Base-by-base conservation (phyloP, 176 grass and related monocot genomes). In the Eremochloa ophiuroides region DNA sequence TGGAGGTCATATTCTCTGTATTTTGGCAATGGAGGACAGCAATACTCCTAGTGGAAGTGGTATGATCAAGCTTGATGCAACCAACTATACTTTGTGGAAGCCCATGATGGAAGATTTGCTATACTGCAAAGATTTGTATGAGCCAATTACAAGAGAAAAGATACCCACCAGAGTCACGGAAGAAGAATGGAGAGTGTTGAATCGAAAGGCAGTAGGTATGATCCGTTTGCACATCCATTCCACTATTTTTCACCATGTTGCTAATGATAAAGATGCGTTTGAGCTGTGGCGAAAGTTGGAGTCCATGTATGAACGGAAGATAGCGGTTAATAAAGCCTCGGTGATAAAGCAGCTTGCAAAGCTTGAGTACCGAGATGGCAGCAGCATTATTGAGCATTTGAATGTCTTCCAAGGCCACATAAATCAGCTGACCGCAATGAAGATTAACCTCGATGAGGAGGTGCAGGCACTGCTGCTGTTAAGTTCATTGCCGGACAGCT, bases 361-460 rank as follows among this genome's bases (percentile, higher is more conserved):
- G 53, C 10, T 46, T 1, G 29, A 88, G 10, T 69, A 75, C 15
- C 30, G 30, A 65, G 28, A 65, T 65, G 62, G 15, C 13, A 34
- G 62, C 14, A 65, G 15, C 10, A 2, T 65, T 34, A 65, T 63
- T 63, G 29, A 65, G 1, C 62, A 65, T 20, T 60, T 39, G 6
- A 89, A 71, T 79, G 11, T 30, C 1, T 85, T 75, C 13, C 30
- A 88, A 30, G 27, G 47, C 37, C 82, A 58, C 40, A 43, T 88
- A 20, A 77, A 78, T 38, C 23, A 70, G 43, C 7, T 80, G 7
- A 5, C 13, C 12, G 9, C 25, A 1, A 88, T 74, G 55, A 79
- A 84, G 14, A 59, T 81, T 12, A 43, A 2, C 4, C 74, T 71
- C 13, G 50, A 81, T 47, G 58, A 80, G 16, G 67, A 89, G 15